These are phyloP conservation scores for Thelephora aurantiotincta DNA, from an alignment of 768 basidiomycete species.

Conservation along the genomic window DNA sequence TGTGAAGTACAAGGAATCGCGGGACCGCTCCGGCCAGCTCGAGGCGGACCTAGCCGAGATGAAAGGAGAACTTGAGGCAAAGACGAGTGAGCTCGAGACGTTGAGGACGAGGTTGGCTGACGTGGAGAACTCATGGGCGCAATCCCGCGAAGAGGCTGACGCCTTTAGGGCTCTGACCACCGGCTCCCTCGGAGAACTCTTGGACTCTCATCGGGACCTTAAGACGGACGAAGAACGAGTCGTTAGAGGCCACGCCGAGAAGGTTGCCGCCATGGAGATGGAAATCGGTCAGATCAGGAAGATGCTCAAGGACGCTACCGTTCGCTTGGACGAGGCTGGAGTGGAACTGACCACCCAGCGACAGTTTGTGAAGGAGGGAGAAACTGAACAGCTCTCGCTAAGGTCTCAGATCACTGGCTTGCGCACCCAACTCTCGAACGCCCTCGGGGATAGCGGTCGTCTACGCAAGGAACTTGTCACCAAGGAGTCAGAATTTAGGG, in stretches of 20 bases:
- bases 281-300: conserved; percentile 65
- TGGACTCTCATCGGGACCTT: conserved; percentile 79
- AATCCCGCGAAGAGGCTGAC: conserved; percentile 89
- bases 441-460: conserved; percentile 53
- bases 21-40: conserved; percentile 51
- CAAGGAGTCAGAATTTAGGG: conserved; percentile 50
- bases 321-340: conserved; percentile 57
- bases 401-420: conserved; percentile 65
- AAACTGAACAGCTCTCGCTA: conserved; percentile 47
- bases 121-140: conserved; percentile 82
- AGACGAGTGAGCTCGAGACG: conserved; percentile 59
- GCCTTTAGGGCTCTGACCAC: conserved; percentile 79
- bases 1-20: conserved; percentile 51
- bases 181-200: conserved; percentile 68
- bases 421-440: conserved; percentile 55
- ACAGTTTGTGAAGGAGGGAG: conserved; percentile 44
- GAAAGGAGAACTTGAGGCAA: conserved; percentile 68
- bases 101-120: conserved; percentile 54
- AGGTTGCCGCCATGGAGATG: conserved; percentile 63
- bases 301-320: conserved; percentile 67
- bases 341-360: conserved; percentile 54
- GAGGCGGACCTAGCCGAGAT: conserved; percentile 71
- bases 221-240: conserved; percentile 73
- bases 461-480: conserved; percentile 55
- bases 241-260: conserved; percentile 66